Evolutionary conservation across 2,329 filamentous ascomycete genomes (phyloP), one percentile per base, ranked within the genome.

Genomic region (Exophiala mesophila): DNA sequence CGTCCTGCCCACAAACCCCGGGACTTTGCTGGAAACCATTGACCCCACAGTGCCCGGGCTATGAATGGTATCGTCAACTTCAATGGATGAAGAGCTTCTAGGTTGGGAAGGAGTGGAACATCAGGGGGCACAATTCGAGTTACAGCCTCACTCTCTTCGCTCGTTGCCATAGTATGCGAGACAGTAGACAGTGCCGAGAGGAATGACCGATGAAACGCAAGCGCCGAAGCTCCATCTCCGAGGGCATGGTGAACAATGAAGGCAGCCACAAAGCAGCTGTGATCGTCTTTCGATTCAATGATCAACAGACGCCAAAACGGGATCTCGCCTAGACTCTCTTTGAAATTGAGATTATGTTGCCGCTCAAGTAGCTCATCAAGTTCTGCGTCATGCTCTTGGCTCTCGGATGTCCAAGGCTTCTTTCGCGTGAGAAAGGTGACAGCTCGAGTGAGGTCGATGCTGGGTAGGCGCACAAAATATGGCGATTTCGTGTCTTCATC

Each of bases 201-300:
- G 23, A 74, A 69, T 0, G 60, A 55, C 8, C 58, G 53, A 39
- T 73, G 70, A 45, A 73, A 73, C 0, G 66, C 57, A 15, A 68
- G 61, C 0, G 65, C 67, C 0, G 68, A 70, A 5, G 55, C 55
- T 1, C 71, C 70, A 51, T 74, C 70, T 1, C 63, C 64, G 39
- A 73, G 58, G 3, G 64, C 66, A 55, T 73, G 70, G 42, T 74
- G 70, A 44, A 61, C 70, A 5, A 72, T 57, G 55, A 70, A 73
- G 2, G 54, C 56, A 1, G 63, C 67, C 1, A 66, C 68, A 44
- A 74, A 72, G 4, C 8, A 3, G 7, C 5, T 17, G 28, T 12
- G 21, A 10, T 19, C n/a, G 7, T 20, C 37, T 6, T 26, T 26
- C 5, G 15, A 9, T n/a, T 40, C 17, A 3, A 40, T 3, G n/a